Percentiles rank a stretch among this genome's conserved stretches.
phyloP scores from a whole-genome alignment of 164 flowering plant species.

The Protea cynaroides region DNA sequence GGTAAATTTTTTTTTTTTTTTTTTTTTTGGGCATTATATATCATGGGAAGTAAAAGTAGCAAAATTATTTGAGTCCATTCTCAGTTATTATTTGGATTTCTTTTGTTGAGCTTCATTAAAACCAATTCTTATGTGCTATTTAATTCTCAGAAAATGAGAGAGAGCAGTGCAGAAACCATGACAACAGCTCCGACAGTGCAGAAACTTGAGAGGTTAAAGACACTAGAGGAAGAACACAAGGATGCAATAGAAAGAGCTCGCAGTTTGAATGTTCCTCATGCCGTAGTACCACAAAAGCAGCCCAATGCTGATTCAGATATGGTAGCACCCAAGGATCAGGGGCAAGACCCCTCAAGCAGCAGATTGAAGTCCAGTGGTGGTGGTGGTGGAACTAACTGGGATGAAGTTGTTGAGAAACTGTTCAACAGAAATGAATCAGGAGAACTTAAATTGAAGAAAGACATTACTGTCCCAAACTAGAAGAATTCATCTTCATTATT shows the following conservation, averaged over 20 bases:
- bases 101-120: not conserved
- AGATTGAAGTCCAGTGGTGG: constrained; percentile 17
- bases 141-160: constrained; percentile 45
- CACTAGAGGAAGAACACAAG: constrained; percentile 74
- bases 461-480: constrained; percentile 11
- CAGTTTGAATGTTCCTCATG: constrained; percentile 77
- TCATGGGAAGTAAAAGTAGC: too few relatives aligned
- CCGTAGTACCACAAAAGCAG: constrained; percentile 29
- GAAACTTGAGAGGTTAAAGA: constrained; percentile 54
- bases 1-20: too few relatives aligned
- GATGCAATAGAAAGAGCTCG: constrained; percentile 91
- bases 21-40: too few relatives aligned
- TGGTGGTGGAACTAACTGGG: constrained; percentile 52
- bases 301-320: constrained; percentile 11
- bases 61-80: not conserved
- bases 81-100: not conserved
- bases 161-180: constrained; percentile 25
- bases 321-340: constrained; percentile 14
- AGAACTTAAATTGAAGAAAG: constrained; percentile 26
- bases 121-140: too few relatives aligned
- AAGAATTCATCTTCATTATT: not conserved
- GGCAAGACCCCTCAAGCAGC: constrained; percentile 9
- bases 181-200: constrained; percentile 57
- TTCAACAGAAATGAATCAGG: constrained; percentile 48
- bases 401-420: constrained; percentile 54